Evolutionary conservation across 805 yeast species (phyloP).

Genomic region (Candida anglica): DNA sequence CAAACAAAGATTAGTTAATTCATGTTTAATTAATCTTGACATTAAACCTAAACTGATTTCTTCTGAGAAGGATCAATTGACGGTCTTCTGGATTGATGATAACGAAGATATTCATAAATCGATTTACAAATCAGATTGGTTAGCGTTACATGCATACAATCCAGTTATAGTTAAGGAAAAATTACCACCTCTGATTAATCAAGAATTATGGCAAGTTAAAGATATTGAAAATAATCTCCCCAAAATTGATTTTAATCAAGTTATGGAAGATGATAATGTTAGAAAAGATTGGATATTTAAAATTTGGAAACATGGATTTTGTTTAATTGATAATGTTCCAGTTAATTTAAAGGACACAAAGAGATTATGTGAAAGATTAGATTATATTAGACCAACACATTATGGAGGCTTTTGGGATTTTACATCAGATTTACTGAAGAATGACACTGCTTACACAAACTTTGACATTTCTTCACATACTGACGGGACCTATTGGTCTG

Average conservation of each 20-base stretch:
- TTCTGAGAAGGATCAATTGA: slow-evolving; percentile 8
- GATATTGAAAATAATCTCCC: slow-evolving; percentile 41
- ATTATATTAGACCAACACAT: slow-evolving; percentile 64
- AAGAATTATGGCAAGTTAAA: slow-evolving; percentile 42
- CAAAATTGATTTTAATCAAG: slow-evolving; percentile 41
- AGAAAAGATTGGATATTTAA: slow-evolving; percentile 53
- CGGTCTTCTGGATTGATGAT: slow-evolving; percentile 31
- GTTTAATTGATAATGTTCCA: slow-evolving; percentile 59
- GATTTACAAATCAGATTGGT: slow-evolving; percentile 37
- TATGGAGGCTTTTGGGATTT: slow-evolving; percentile 83
- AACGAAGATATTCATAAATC: slow-evolving; percentile 35
- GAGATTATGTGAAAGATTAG: slow-evolving; percentile 50
- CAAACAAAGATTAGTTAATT: slow-evolving; percentile 55
- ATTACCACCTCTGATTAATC: slow-evolving; percentile 24
- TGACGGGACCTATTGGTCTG: slow-evolving; percentile 73
- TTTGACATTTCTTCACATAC: slow-evolving; percentile 63
- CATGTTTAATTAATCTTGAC: slow-evolving; percentile 39
- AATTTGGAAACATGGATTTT: slow-evolving; percentile 56
- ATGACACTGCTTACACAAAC: slow-evolving; percentile 71
- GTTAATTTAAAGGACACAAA: slow-evolving; percentile 57
- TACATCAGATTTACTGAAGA: slow-evolving; percentile 62
- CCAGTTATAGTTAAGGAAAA: slow-evolving; percentile 30
- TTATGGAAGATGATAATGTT: slow-evolving; percentile 44
- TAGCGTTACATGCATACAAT: slow-evolving; percentile 47
- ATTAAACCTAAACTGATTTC: slow-evolving; percentile 16